A percentile compares a stretch with the other conserved stretches of the same genome.
Conservation (phyloP, 192 early-diverging fungal genomes). For the Gamsiella multidivaricata region DNA sequence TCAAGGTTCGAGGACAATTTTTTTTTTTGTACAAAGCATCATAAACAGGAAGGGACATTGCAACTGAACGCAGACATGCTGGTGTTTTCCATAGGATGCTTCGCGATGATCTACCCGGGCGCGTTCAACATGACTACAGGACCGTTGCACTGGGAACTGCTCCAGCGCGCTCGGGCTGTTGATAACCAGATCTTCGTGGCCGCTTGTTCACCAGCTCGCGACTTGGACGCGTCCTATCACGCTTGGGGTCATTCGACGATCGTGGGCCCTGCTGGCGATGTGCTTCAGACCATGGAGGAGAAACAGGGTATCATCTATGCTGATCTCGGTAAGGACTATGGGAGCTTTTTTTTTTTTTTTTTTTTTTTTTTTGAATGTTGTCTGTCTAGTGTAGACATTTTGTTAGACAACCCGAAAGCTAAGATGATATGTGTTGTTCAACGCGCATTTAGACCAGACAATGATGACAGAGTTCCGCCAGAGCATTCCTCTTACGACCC, state of each 20-base stretch:
- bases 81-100: conserved; percentile 67
- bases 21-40: not conserved
- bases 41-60: too few species aligned
- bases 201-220: conserved; percentile 96
- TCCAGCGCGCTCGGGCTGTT: conserved; percentile 73
- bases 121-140: conserved; percentile 98
- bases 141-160: conserved; percentile 92
- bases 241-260: conserved; percentile 96
- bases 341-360: not conserved
- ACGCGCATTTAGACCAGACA: conserved; percentile 63
- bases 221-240: conserved; percentile 75
- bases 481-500: conserved; percentile 79
- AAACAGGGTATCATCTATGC: conserved; percentile 85
- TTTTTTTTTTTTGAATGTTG: not conserved
- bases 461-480: conserved; percentile 71
- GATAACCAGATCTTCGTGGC: conserved; percentile 97
- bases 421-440: too few species aligned
- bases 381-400: too few species aligned
- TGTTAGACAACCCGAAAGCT: too few species aligned
- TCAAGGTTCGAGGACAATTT: conserved; percentile 55
- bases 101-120: conserved; percentile 97
- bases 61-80: too few species aligned
- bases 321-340: conserved; percentile 65
- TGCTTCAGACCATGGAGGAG: conserved; percentile 70
- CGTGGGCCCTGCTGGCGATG: conserved; percentile 75